Evolutionary conservation across 164 flowering plant genomes (phyloP), one percentile per base, ranked within the genome.

Genomic region (Vitis cinerea): DNA sequence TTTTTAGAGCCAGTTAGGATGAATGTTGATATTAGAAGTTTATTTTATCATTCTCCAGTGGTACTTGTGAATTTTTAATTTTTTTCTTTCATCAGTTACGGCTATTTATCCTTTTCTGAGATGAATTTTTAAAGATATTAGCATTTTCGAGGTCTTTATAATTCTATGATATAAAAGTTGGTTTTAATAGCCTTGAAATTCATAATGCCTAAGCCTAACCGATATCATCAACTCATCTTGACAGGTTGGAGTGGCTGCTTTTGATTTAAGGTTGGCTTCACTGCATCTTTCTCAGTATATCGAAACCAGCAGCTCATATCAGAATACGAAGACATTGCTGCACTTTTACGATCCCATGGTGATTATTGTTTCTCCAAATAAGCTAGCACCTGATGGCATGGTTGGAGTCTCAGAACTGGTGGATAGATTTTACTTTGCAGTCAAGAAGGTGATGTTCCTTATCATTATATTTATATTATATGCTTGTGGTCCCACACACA

Each of bases 191-290:
- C 31, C 47, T 4, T 30, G n/a, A 61, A 8, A 56, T 63, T 63
- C 49, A 37, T 51, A 37, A 37, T 37, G 44, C 44, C 44, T 2
- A 53, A 13, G 37, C 17, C 13, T 57, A 59, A 29, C 50, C 53
- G n/a, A 58, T 14, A 53, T 23, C 49, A 65, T 37, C 44, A 37
- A 37, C 12, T 64, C 11, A 44, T 59, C 29, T 77, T 53, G 52
- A 13, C 83, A 96, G 99, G 97, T 96, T 63, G 99, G 98, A 69
- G 87, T 96, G 70, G 97, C 98, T 70, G 99, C 99, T 47, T 89
- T 96, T 78, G 97, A 93, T 80, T 81, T 96, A 68, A 85, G 98
- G 71, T 87, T 92, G 2, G 99, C 99, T 63, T 85, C 99, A 9
- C 74, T 93, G 75, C 97, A 96, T 80, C 98, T 96, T 61, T 96